Evolutionary conservation across 2,329 filamentous ascomycete genomes (phyloP), one percentile per base, ranked within the genome.

Genomic region (Apiospora kogelbergensis): DNA sequence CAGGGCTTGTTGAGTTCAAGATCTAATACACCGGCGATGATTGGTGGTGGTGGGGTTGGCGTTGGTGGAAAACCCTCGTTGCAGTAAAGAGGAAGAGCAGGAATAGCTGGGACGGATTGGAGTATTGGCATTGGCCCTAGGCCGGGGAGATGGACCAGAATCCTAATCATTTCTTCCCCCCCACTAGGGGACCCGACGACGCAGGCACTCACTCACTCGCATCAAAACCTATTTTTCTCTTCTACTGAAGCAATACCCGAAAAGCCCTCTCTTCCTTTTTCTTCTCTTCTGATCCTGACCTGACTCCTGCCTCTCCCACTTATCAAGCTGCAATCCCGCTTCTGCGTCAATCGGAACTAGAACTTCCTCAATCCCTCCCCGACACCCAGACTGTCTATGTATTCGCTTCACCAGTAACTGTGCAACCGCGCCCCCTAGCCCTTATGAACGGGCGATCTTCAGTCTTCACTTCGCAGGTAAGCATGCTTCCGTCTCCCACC

Each of bases 391-490:
- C 41, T 45, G 41, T 48, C 41, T 63, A 71, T 71, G 66, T 68
- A 60, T 63, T 71, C 70, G 64, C 67, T 71, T 72, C 68, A 70
- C 70, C 68, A 20, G 69, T 71, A 70, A 73, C 75, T 72, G 70
- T 73, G 71, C 68, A 30, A 71, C 69, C 42, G 70, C 67, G 60
- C 60, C 68, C 48, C 78, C 76, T 82, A 86, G 91, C 90, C 87
- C 90, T 91, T 91, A 94, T 94, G 92, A 92, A 90, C 91, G 91
- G 91, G 86, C 90, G 91, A 88, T 87, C 88, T 84, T 93, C 92
- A 83, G 88, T 91, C 82, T 95, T 94, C 86, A 95, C 92, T 85
- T 95, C 92, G 84, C 92, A 95, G 90, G 92, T 93, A 91, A 72
- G 86, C 24, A n/a, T 30, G n/a, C 40, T 37, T 33, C 30, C 37